These are phyloP conservation scores for Bondarzewia mesenterica DNA, from an alignment of 1,284 basidiomycete genomes.

Conservation along the genomic window DNA sequence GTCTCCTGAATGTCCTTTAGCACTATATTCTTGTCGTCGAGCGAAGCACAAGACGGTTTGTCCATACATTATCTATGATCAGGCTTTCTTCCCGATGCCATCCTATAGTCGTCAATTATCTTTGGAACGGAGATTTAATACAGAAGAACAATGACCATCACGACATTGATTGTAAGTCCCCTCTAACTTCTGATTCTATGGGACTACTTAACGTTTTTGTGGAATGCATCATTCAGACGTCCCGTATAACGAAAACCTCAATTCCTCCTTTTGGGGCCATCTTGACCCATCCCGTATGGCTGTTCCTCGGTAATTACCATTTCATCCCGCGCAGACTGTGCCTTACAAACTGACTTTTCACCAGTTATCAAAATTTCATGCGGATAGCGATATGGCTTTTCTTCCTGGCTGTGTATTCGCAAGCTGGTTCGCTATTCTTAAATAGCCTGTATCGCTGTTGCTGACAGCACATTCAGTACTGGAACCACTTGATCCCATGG, in stretches of 20 bases:
- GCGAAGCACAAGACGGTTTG: constrained; percentile 76
- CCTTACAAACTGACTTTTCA: not conserved
- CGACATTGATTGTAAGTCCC: constrained; percentile 67
- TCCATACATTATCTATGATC: not conserved
- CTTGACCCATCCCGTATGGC: constrained; percentile 73
- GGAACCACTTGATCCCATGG: constrained; percentile 60
- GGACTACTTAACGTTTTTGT: too few relatives aligned
- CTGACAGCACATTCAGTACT: constrained; percentile 37
- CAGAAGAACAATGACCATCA: constrained; percentile 67
- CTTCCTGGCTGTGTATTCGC: constrained; percentile 81
- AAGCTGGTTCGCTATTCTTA: constrained; percentile 50
- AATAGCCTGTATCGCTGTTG: not conserved
- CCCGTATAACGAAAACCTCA: constrained; percentile 44
- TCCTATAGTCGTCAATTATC: constrained; percentile 49
- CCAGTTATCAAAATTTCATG: constrained; percentile 70
- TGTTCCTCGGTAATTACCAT: constrained; percentile 62
- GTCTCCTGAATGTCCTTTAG: constrained; percentile 34
- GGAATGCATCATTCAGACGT: constrained; percentile 39
- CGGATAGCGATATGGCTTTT: constrained; percentile 76
- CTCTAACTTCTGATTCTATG: too few relatives aligned
- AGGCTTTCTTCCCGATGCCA: not conserved
- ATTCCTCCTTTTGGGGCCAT: constrained; percentile 57
- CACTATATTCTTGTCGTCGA: constrained; percentile 80
- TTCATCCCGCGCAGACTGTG: constrained; percentile 8
- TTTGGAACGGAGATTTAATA: constrained; percentile 80